Evolutionary conservation across 164 flowering plant species (phyloP).

Genomic region (Echeveria elegans): DNA sequence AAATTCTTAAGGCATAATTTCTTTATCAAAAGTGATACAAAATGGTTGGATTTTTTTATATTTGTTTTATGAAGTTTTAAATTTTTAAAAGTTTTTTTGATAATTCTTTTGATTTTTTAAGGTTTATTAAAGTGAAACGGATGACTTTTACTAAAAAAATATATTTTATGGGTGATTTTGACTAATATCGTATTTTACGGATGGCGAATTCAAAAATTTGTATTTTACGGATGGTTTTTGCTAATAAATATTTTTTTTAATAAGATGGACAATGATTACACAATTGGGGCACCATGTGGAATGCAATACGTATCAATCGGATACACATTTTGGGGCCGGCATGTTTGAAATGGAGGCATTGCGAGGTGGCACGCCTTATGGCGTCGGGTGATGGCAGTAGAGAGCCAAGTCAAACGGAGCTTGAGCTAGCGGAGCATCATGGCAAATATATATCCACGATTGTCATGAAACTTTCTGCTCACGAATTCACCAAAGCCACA

Average conservation of each 20-base stretch:
- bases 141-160: too few species aligned
- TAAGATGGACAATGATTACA: constrained; percentile 43
- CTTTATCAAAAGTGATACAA: too few species aligned
- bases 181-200: too few species aligned
- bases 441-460: constrained; percentile 42
- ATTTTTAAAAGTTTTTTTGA: too few species aligned
- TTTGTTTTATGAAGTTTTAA: too few species aligned
- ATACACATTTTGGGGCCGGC: constrained; percentile 42
- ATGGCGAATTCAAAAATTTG: too few species aligned
- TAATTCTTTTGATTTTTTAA: too few species aligned
- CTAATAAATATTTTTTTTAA: constrained; percentile 6
- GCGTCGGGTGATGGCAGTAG: constrained; percentile 48
- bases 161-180: too few species aligned
- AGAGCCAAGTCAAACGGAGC: constrained; percentile 30
- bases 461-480: constrained; percentile 19
- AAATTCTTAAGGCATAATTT: too few species aligned
- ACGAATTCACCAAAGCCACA: not conserved
- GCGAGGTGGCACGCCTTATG: constrained; percentile 45
- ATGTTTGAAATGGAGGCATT: constrained; percentile 39
- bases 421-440: constrained; percentile 46
- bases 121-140: too few species aligned
- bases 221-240: too few species aligned
- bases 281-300: constrained; percentile 42
- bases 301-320: constrained; percentile 46
- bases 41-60: too few species aligned